Evolutionary conservation across 2,329 filamentous ascomycete species (phyloP), one percentile per base, ranked within the genome.

Genomic region (Aspergillus ustus): DNA sequence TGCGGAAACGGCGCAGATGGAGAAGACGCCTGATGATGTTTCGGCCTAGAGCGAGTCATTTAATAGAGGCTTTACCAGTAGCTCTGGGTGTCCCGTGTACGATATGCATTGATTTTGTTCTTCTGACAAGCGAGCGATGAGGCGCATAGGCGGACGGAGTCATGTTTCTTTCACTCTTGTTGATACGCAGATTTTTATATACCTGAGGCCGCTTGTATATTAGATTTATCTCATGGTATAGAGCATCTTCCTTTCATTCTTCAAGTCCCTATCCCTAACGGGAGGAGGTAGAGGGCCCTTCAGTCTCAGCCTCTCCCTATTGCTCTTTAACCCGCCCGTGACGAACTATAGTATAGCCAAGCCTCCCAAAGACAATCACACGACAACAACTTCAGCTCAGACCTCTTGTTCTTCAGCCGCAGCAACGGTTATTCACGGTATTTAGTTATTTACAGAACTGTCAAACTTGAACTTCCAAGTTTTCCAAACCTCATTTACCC

Each of bases 1-100:
- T 11, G 17, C 60, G 13, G 48, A 60, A n/a, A 45, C 52, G 20
- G 45, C 59, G 19, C 56, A 63, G 31, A 20, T 63, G 13, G 61
- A 65, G 45, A 60, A 66, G 43, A 61, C 64, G 15, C 59, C 67
- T 4, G 66, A 69, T 11, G 64, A 67, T 13, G 56, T 61, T 25
- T 51, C 55, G 15, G 28, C 46, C 17, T 57, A 20, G 7, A 11
- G 11, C 13, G 43, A n/a, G 8, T 45, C 43, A 20, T 45, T 15
- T 19, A 3, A 5, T 7, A 7, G 44, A n/a, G 20, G n/a, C n/a
- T n/a, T 22, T 46, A 15, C 22, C 11, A 5, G 13, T 15, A 11
- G 15, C 13, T 15, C 4, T 15, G 34, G 11, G 5, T 11, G 34
- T 15, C 5, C 15, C 11, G 13, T 40, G 34, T 40, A 40, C 34